A percentile compares a stretch with the other conserved stretches of the same genome.
phyloP scores from a whole-genome alignment of 2,329 filamentous ascomycete genomes.

The Cryphonectria naterciae region DNA sequence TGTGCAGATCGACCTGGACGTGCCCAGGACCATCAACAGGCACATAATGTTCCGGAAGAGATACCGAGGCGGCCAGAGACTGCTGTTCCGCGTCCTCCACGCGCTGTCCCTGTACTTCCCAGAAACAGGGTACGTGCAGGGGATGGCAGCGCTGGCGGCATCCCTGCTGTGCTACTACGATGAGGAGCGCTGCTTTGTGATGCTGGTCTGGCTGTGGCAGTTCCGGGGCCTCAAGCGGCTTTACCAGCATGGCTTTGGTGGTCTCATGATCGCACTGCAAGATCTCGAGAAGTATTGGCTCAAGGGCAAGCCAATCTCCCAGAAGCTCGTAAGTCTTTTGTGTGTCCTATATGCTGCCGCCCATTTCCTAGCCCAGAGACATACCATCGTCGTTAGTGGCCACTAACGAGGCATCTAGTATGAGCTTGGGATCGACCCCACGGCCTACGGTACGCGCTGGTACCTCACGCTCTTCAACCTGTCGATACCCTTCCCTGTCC shows the following conservation, averaged over 20 bases:
- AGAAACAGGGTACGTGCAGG: constrained; percentile 92
- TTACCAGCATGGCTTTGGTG: constrained; percentile 82
- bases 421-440: constrained; percentile 80
- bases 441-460: constrained; percentile 95
- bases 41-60: constrained; percentile 97
- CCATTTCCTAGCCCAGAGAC: not conserved
- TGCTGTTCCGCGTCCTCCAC: constrained; percentile 91
- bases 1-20: constrained; percentile 95
- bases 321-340: constrained; percentile 69
- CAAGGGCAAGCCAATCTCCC: constrained; percentile 73
- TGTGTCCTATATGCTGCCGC: not conserved
- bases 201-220: constrained; percentile 95
- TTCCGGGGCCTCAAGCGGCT: constrained; percentile 83
- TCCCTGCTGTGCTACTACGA: constrained; percentile 96
- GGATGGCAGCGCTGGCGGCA: constrained; percentile 92
- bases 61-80: constrained; percentile 88
- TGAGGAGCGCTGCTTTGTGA: constrained; percentile 91
- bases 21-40: constrained; percentile 89
- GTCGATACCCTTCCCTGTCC: constrained; percentile 90
- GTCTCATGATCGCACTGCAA: constrained; percentile 81
- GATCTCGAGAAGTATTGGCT: constrained; percentile 90
- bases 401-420: constrained; percentile 50
- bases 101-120: constrained; percentile 90
- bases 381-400: not conserved
- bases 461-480: constrained; percentile 98